Evolutionary conservation across 208 protist genomes (phyloP).

Genomic region (Leishmania gerbilli): DNA sequence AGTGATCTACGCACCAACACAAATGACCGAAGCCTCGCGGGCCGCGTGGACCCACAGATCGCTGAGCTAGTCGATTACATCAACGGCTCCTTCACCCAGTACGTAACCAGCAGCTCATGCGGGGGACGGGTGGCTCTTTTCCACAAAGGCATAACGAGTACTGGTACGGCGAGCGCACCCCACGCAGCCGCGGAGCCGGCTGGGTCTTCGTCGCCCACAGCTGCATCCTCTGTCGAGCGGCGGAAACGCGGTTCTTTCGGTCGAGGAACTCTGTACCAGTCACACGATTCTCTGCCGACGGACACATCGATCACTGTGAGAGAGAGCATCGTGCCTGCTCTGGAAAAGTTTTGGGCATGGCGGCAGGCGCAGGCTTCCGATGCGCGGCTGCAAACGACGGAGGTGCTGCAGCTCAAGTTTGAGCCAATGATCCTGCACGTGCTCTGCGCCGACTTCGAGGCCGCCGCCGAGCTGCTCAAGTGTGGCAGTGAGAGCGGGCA

Average conservation of each 20-base stretch:
- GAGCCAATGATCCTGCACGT: conserved; percentile 88
- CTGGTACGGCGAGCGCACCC: neutral
- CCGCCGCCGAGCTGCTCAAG: conserved; percentile 60
- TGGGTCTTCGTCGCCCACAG: neutral
- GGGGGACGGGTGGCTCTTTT: conserved; percentile 75
- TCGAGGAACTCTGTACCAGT: conserved; percentile 64
- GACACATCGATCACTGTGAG: conserved; percentile 24
- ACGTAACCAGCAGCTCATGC: conserved; percentile 85
- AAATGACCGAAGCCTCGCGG: conserved; percentile 84
- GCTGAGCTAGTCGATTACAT: conserved; percentile 48
- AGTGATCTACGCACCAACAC: conserved; percentile 44
- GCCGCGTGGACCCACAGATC: conserved; percentile 67
- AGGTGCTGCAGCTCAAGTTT: conserved; percentile 86
- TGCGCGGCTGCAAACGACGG: conserved; percentile 31
- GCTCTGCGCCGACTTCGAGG: conserved; percentile 59
- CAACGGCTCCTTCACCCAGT: conserved; percentile 57
- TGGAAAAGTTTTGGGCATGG: conserved; percentile 54
- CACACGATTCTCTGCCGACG: conserved; percentile 59
- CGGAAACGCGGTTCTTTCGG: conserved; percentile 76
- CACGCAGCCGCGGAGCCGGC: neutral
- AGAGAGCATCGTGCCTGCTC: conserved; percentile 32
- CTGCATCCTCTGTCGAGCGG: conserved; percentile 4
- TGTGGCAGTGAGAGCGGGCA: conserved; percentile 76
- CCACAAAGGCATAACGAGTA: conserved; percentile 47
- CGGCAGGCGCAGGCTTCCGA: conserved; percentile 24